Conservation (phyloP, 1,284 basidiomycete species). For the Rhodotorula glutinis region DNA sequence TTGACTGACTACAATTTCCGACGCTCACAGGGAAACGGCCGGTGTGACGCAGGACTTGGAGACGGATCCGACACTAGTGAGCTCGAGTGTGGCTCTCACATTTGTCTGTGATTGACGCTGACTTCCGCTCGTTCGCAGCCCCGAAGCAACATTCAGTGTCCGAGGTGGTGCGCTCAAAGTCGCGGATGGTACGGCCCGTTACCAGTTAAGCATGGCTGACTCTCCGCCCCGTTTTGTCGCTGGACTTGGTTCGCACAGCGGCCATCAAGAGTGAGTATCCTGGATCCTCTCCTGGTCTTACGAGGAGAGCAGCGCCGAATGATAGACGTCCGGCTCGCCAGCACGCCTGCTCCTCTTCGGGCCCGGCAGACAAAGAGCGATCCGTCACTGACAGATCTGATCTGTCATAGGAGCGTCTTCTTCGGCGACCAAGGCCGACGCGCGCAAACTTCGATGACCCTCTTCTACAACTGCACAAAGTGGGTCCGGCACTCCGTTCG, state of each 20-base stretch:
- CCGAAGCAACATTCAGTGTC: constrained; percentile 51
- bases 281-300: neutral
- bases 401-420: constrained; percentile 69
- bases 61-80: constrained; percentile 82
- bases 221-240: neutral
- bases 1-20: neutral
- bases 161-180: constrained; percentile 44
- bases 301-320: neutral
- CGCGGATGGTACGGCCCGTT: neutral
- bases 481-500: constrained; percentile 51
- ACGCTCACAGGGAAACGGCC: constrained; percentile 69
- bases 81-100: too few relatives aligned
- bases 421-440: constrained; percentile 94
- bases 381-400: neutral
- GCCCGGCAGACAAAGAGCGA: too few relatives aligned
- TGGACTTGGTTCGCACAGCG: neutral
- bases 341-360: too few relatives aligned
- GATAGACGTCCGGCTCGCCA: too few relatives aligned
- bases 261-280: constrained; percentile 47
- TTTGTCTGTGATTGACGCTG: too few relatives aligned
- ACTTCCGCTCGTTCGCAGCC: constrained; percentile 28
- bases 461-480: constrained; percentile 87
- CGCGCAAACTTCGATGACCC: constrained; percentile 84
- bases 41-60: constrained; percentile 87
- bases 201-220: neutral